These are phyloP conservation scores for Vitis riparia DNA, from an alignment of 164 flowering plant species.

Conservation along the genomic window DNA sequence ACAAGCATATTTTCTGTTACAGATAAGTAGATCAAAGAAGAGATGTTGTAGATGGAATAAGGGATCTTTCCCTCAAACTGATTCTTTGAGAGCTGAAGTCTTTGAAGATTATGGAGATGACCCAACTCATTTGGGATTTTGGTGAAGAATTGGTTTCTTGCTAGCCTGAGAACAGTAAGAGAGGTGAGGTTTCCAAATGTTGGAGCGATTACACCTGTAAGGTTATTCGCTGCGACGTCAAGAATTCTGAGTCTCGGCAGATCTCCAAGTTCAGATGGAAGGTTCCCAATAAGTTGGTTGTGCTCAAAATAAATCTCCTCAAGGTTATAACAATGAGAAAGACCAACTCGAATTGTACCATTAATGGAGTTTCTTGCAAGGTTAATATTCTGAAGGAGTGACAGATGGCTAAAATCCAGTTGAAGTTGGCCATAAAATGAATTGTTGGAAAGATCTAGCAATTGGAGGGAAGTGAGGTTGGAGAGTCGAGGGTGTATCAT, in stretches of 20 bases:
- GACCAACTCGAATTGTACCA: not conserved
- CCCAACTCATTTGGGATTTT: slow-evolving; percentile 10
- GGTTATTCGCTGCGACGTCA: not conserved
- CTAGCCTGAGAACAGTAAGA: slow-evolving; percentile 4
- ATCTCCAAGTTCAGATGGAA: not conserved
- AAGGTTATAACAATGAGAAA: slow-evolving; percentile 3
- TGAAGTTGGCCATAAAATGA: not conserved
- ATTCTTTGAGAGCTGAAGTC: slow-evolving; percentile 13
- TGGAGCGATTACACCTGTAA: slow-evolving; percentile 10
- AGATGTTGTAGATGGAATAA: slow-evolving; percentile 8
- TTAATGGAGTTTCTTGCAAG: not conserved
- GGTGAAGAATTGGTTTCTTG: slow-evolving; percentile 3
- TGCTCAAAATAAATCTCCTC: not conserved
- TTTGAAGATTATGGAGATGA: not conserved
- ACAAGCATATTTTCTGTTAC: slow-evolving; percentile 1
- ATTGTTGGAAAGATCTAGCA: slow-evolving; percentile 6
- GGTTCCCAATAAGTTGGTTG: slow-evolving; percentile 4
- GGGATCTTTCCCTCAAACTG: slow-evolving; percentile 6
- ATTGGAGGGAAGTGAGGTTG: slow-evolving; percentile 7
- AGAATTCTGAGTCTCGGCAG: slow-evolving; percentile 4
- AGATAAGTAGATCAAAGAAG: slow-evolving; percentile 6
- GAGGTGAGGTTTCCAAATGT: slow-evolving; percentile 9
- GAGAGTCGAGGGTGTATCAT: not conserved
- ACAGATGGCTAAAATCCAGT: not conserved
- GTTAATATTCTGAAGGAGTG: not conserved